Evolutionary conservation across 2,329 filamentous ascomycete species (phyloP).

Genomic region (Chalara sp.): DNA sequence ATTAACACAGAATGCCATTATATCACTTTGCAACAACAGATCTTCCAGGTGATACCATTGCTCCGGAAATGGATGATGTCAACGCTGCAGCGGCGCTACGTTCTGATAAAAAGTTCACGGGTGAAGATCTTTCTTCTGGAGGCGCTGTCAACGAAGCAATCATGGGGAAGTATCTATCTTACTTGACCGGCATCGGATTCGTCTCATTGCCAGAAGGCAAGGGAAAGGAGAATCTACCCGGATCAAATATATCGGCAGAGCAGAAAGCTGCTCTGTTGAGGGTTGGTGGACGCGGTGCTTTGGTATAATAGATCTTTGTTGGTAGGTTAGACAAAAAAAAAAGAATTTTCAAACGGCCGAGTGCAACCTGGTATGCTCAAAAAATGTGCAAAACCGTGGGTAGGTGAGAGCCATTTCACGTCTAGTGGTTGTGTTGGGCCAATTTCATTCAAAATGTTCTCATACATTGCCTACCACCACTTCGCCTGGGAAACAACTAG

Average conservation of each 20-base stretch:
- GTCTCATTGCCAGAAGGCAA: slow-evolving; percentile 13
- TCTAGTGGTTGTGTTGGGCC: no score
- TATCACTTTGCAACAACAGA: slow-evolving; percentile 67
- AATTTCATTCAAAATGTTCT: no score
- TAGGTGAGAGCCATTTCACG: no score
- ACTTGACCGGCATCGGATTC: slow-evolving; percentile 24
- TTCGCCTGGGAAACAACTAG: no score
- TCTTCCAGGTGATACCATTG: slow-evolving; percentile 59
- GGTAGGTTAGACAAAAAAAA: no score
- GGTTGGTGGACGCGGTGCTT: slow-evolving; percentile 18
- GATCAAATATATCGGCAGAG: slow-evolving; percentile 8
- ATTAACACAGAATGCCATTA: slow-evolving; percentile 45
- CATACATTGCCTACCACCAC: no score
- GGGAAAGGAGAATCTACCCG: slow-evolving; percentile 22
- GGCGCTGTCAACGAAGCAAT: slow-evolving; percentile 21
- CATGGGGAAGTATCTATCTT: slow-evolving; percentile 25
- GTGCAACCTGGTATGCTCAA: no score
- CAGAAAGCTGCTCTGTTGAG: slow-evolving; percentile 15
- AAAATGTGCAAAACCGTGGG: no score
- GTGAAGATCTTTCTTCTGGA: slow-evolving; percentile 21
- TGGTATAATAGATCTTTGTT: slow-evolving; percentile 5
- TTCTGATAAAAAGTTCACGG: slow-evolving; percentile 41
- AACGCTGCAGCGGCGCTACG: slow-evolving; percentile 61
- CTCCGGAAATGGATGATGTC: slow-evolving; percentile 61
- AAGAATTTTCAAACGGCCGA: no score